Evolutionary conservation across 2,329 filamentous ascomycete species (phyloP).

Genomic region (Cladophialophora yegresii): DNA sequence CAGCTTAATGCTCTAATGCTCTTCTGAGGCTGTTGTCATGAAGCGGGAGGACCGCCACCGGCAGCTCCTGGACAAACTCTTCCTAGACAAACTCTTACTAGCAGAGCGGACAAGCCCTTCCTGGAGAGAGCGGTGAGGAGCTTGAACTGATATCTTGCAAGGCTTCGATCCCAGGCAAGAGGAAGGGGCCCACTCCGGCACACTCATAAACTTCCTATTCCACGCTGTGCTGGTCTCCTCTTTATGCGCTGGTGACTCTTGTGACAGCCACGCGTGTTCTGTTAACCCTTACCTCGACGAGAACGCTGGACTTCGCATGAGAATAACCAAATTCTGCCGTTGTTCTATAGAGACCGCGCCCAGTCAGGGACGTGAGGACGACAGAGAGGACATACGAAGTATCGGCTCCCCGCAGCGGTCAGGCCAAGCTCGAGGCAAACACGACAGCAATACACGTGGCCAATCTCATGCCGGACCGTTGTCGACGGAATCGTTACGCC

Average conservation of each 20-base stretch:
- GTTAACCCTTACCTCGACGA: background rate
- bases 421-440: background rate
- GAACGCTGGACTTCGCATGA: background rate
- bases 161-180: background rate
- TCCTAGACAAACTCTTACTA: too few species aligned
- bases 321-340: background rate
- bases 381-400: background rate
- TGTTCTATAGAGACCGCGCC: background rate
- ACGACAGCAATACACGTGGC: background rate
- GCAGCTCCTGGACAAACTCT: background rate
- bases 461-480: background rate
- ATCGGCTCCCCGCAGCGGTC: background rate
- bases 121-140: background rate
- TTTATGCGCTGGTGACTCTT: background rate
- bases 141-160: background rate
- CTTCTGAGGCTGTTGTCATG: background rate
- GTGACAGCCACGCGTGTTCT: background rate
- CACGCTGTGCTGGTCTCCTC: background rate
- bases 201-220: background rate
- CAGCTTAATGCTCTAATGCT: background rate
- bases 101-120: background rate
- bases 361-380: background rate
- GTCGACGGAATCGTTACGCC: background rate
- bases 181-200: too few species aligned
- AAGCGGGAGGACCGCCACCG: background rate